phyloP scores from a whole-genome alignment of 2,329 filamentous ascomycete species.

The Colletotrichum nymphaeae region DNA sequence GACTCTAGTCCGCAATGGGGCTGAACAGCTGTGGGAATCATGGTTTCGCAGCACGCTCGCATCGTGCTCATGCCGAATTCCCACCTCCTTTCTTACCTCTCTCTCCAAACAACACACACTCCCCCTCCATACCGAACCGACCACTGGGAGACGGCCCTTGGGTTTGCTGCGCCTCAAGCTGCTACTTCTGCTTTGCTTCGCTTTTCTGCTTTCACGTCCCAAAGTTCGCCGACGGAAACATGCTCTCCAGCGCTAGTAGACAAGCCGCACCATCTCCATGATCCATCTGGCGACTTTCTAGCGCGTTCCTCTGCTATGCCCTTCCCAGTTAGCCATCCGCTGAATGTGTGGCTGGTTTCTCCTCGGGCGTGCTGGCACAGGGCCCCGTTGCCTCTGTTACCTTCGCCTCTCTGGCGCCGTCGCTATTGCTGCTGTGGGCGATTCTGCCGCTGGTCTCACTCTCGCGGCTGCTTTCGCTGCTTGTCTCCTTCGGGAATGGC shows the following conservation, averaged over 20 bases:
- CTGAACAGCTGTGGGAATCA: slow-evolving; percentile 10
- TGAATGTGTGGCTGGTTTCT: slow-evolving; percentile 5
- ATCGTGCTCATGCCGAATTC: background rate
- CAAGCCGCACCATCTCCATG: background rate
- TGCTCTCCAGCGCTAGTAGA: background rate
- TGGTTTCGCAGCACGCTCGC: background rate
- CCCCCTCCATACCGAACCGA: background rate
- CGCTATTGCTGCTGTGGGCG: background rate
- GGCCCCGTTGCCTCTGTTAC: slow-evolving; percentile 24
- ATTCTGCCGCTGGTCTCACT: background rate
- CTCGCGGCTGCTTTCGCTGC: slow-evolving; percentile 3
- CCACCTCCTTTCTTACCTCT: background rate
- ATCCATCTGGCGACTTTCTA: slow-evolving; percentile 25
- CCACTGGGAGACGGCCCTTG: slow-evolving; percentile 1
- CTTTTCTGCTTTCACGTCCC: background rate
- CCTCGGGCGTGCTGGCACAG: background rate
- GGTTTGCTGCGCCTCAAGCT: slow-evolving; percentile 24
- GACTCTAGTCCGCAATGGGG: background rate
- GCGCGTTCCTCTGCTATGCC: slow-evolving; percentile 30
- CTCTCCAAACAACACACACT: background rate
- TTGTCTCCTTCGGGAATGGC: slow-evolving; percentile 17
- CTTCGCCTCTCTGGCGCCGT: background rate
- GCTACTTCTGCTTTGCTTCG: background rate
- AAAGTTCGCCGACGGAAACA: slow-evolving; percentile 9
- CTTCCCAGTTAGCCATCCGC: slow-evolving; percentile 13